Conservation (phyloP, 805 yeast species). For the Lipomyces oligophaga region DNA sequence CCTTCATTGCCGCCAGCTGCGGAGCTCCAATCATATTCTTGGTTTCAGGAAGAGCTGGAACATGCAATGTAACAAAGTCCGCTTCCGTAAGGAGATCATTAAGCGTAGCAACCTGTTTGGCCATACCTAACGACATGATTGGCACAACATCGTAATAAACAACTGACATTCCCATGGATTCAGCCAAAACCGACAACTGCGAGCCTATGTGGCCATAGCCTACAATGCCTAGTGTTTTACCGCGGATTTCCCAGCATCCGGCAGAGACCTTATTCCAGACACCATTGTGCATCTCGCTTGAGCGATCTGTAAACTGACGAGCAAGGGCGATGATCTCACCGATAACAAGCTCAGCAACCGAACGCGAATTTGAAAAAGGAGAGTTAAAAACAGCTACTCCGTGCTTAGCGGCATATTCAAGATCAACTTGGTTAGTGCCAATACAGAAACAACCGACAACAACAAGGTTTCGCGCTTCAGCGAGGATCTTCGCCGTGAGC, state of each 20-base stretch:
- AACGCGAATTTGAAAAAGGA: slow-evolving; percentile 96
- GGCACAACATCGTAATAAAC: slow-evolving; percentile 85
- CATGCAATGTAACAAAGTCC: slow-evolving; percentile 90
- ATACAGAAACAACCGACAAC: slow-evolving; percentile 98
- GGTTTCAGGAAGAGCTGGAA: slow-evolving; percentile 92
- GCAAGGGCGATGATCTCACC: slow-evolving; percentile 92
- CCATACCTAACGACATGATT: slow-evolving; percentile 96
- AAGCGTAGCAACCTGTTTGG: slow-evolving; percentile 83
- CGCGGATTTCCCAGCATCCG: slow-evolving; percentile 98
- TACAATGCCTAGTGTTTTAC: slow-evolving; percentile 92
- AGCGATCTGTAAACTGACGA: slow-evolving; percentile 95
- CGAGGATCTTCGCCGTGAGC: slow-evolving; percentile 70
- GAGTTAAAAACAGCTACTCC: slow-evolving; percentile 98
- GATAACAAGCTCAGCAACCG: slow-evolving; percentile 96
- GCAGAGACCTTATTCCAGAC: slow-evolving; percentile 95
- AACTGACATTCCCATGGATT: slow-evolving; percentile 96
- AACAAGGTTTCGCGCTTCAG: slow-evolving; percentile 83
- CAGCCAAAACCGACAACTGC: slow-evolving; percentile 94
- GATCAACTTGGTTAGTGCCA: slow-evolving; percentile 96
- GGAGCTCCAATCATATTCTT: slow-evolving; percentile 82
- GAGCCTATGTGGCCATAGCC: slow-evolving; percentile 99
- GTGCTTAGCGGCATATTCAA: slow-evolving; percentile 81
- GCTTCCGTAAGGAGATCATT: slow-evolving; percentile 75
- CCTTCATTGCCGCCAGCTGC: slow-evolving; percentile 93
- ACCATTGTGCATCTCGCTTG: slow-evolving; percentile 91